Evolutionary conservation across 116 monocot genomes (phyloP).

Genomic region (Phalaenopsis hybrid): DNA sequence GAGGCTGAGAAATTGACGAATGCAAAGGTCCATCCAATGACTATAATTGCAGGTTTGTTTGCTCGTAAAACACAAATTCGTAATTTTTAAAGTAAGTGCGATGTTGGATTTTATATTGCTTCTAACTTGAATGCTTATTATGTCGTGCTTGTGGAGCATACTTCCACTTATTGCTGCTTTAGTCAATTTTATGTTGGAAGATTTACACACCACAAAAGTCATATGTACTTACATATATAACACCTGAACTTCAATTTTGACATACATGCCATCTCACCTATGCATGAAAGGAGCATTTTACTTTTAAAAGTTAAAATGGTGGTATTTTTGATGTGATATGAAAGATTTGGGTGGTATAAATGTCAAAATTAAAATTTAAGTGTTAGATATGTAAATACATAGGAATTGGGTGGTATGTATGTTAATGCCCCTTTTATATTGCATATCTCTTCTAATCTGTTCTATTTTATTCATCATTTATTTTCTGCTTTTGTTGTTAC

Average conservation of each 20-base stretch:
- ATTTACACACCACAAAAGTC: no score
- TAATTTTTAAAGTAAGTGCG: background rate
- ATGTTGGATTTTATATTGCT: background rate
- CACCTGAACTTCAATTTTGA: no score
- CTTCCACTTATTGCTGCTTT: background rate
- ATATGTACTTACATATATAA: no score
- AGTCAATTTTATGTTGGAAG: background rate
- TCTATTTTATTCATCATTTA: background rate
- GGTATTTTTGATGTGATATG: no score
- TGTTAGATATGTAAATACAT: no score
- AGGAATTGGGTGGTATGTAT: no score
- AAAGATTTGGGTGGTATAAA: no score
- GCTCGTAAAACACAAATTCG: background rate
- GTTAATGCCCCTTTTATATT: background rate
- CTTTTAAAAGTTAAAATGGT: no score
- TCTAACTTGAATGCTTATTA: background rate
- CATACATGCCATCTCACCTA: no score
- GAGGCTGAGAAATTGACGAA: constrained; percentile 90
- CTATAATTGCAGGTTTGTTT: constrained; percentile 82
- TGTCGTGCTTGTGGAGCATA: background rate
- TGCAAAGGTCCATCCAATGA: constrained; percentile 96
- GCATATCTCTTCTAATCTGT: background rate
- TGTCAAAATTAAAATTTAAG: no score
- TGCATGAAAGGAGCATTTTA: no score
- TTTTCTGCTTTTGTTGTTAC: background rate